Base-by-base conservation (phyloP, 306 rosid genomes). In the Cicer yamashitae region DNA sequence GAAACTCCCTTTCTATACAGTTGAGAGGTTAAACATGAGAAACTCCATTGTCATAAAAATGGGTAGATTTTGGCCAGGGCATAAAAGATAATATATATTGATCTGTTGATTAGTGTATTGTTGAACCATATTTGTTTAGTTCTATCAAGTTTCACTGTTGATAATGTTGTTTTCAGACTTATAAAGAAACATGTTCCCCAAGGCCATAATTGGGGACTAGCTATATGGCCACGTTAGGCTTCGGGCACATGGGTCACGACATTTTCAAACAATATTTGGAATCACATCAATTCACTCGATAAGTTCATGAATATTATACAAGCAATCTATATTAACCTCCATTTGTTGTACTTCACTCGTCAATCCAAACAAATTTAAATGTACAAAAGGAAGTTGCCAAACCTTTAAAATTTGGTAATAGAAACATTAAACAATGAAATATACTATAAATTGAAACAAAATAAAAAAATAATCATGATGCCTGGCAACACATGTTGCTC, bases 401-500 rank as follows among this genome's bases (percentile, higher is more conserved):
- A 56, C 86, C 87, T 79, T 82, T 61, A 84, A 86, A 87, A 86
- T 63, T 83, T 87, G 64, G 88, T 85, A 83, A 60, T 18, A 67
- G 59, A 51, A 84, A 79, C 58, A 65, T 25, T 20, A 22, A 72
- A 66, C 70, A 67, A 47, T 57, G 78, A 71, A 64, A 79, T 83
- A 73, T 60, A 50, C 58, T 53, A 82, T 47, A 66, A 76, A 70
- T 7, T 56, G 57, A 86, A 74, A 62, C 68, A 47, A 46, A 51
- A 3, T 13, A 53, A 17, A 71, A 72, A 61, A 14, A 8, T 57
- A 70, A 60, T 89, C 87, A 88, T 41, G 85, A 82, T 22, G 88
- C 65, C 66, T 85, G 75, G 80, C 97, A 91, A 56, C 98, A 93
- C 90, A 81, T 64, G 37, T 30, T 53, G 67, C 65, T 86, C 65